A percentile compares a stretch with the other conserved stretches of the same genome.
Evolutionary conservation across 2,329 filamentous ascomycete species (phyloP).

Genomic region (Alternaria dauci): DNA sequence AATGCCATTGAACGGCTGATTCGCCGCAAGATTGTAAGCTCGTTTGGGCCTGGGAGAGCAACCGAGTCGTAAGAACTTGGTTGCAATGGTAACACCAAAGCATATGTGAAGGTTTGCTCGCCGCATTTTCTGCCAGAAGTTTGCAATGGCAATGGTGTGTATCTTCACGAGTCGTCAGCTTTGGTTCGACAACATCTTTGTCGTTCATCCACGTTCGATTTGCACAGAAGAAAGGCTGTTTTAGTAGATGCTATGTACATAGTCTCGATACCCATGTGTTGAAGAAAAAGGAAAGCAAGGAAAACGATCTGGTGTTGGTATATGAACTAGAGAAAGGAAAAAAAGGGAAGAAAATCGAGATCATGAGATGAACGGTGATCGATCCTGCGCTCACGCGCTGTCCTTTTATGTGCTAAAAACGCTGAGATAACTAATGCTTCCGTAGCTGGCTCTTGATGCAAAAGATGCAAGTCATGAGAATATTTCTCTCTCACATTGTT

Average conservation of each 20-base stretch:
- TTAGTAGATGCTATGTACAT: slow-evolving; percentile 2
- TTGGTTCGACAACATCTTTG: background rate
- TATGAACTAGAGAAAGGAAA: background rate
- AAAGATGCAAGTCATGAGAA: slow-evolving; percentile 5
- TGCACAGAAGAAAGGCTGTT: background rate
- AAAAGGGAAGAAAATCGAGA: background rate
- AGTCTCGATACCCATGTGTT: background rate
- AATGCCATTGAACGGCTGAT: background rate
- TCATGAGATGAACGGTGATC: slow-evolving; percentile 4
- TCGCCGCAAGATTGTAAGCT: background rate
- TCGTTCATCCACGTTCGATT: background rate
- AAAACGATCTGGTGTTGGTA: slow-evolving; percentile 8
- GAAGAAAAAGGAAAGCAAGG: background rate
- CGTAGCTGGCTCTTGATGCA: background rate
- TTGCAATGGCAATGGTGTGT: background rate
- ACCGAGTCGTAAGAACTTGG: background rate
- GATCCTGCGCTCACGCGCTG: slow-evolving; percentile 5
- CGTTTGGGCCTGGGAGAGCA: background rate
- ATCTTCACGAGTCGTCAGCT: background rate
- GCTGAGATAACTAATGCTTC: slow-evolving; percentile 3
- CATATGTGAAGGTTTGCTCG: background rate
- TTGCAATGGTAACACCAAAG: background rate
- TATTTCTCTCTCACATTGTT: slow-evolving; percentile 1
- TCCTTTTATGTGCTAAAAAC: background rate
- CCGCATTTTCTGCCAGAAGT: background rate